Evolutionary conservation across 2,329 filamentous ascomycete species (phyloP).

Genomic region (Claviceps sorghi): DNA sequence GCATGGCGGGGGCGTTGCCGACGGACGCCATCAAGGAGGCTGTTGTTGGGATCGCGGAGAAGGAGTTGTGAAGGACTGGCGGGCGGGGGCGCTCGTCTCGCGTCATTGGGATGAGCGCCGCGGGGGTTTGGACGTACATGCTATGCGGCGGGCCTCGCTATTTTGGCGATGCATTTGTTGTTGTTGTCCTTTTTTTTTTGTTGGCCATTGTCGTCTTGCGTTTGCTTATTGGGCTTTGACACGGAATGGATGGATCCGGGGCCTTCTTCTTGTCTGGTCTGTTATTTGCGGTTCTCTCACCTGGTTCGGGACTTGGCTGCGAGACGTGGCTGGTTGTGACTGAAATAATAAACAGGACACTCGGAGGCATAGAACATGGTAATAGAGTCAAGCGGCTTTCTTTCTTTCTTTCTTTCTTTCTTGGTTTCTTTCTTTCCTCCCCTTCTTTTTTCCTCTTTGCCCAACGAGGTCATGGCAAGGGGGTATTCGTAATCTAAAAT

Average conservation of each 20-base stretch:
- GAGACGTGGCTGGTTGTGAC: not conserved
- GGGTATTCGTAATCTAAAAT: too few species aligned
- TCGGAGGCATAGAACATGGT: not conserved
- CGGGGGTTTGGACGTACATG: not conserved
- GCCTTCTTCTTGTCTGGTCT: not conserved
- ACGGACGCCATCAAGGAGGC: constrained; percentile 10
- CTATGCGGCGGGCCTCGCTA: not conserved
- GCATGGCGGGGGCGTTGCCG: constrained; percentile 13
- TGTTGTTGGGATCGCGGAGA: constrained; percentile 13
- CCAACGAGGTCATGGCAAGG: too few species aligned
- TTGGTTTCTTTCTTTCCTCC: too few species aligned
- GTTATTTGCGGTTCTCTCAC: not conserved
- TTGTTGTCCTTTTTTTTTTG: too few species aligned
- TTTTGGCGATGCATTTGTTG: not conserved
- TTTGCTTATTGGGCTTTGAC: not conserved
- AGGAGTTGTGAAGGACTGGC: constrained; percentile 26
- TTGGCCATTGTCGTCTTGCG: too few species aligned
- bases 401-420: not conserved
- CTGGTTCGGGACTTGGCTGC: not conserved
- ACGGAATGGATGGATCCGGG: not conserved
- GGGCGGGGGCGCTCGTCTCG: too few species aligned
- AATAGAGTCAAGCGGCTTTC: not conserved
- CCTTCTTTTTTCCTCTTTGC: too few species aligned
- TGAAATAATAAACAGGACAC: not conserved
- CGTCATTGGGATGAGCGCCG: too few species aligned